Base-by-base conservation (phyloP, 1,284 basidiomycete genomes). In the Melampsora larici-populina region DNA sequence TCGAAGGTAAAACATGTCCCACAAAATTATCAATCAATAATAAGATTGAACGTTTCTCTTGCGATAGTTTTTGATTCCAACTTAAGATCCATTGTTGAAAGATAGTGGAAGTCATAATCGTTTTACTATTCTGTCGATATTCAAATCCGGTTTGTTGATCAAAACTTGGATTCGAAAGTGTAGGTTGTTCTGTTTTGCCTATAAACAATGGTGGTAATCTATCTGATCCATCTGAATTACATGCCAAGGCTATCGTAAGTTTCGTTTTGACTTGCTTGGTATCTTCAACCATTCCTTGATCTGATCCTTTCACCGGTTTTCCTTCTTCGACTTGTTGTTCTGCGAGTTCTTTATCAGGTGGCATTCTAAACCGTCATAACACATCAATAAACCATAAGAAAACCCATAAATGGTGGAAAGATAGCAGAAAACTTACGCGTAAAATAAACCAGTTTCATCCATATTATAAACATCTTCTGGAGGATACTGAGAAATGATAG, bases 261-360 rank as follows among this genome's bases (percentile, higher is more conserved):
- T 51, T 21, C 13, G 72, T 55, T 36, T 74, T 74, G 13, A 49
- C 31, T 33, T 33, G 21, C 43, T 74, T 65, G 9, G 64, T 13
- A 0, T 40, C 4, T 4, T 43, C 40, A 8, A 8, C 40, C 1
- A 43, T 43, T 43, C 40, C 40, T 43, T 43, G 33, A 36, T 36
- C 33, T 4, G 33, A 36, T 4, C 33, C 40, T 43, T 43, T 43
- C 6, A 43, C 11, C 7, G 11, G 5, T 13, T 43, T 43, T 43
- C 40, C 40, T 58, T 58, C 72, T 29, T 66, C 31, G 0, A 8
- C 17, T 58, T 67, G 21, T 13, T 66, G 36, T 31, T 31, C 46
- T 8, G 72, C 72, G 4, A 74, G 43, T 33, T 63, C 63, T n/a
- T 26, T 66, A 58, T 74, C 72, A n/a, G 72, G 72, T 49, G 72